These are phyloP conservation scores for Apophysomyces variabilis DNA, from an alignment of 371 early-diverging fungal species.

Conservation along the genomic window DNA sequence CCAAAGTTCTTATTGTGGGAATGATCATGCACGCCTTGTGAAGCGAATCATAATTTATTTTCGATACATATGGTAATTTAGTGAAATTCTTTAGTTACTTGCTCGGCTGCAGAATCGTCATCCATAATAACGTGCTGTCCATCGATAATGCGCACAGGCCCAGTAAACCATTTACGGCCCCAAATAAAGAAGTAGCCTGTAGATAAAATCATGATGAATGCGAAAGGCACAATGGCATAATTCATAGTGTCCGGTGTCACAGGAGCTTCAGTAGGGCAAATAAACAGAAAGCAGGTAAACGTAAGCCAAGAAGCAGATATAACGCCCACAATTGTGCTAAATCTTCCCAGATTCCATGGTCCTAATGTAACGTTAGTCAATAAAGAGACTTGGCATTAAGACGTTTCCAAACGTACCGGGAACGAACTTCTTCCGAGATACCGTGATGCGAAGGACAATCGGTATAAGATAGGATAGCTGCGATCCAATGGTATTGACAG, in stretches of 20 bases:
- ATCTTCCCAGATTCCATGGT: constrained; percentile 50
- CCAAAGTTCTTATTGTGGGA: too few species aligned
- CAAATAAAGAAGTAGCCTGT: constrained; percentile 48
- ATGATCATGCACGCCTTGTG: too few species aligned
- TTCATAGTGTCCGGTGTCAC: constrained; percentile 51
- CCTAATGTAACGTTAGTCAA: constrained; percentile 21
- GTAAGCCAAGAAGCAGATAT: constrained; percentile 44
- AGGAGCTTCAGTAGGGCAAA: constrained; percentile 46
- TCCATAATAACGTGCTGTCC: constrained; percentile 49
- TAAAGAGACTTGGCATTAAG: neutral
- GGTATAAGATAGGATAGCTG: constrained; percentile 77
- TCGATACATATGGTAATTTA: neutral
- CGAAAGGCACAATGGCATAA: constrained; percentile 58
- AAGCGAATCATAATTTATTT: too few species aligned
- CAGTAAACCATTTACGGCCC: constrained; percentile 56
- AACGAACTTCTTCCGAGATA: constrained; percentile 57
- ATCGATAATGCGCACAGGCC: constrained; percentile 43
- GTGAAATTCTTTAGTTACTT: neutral
- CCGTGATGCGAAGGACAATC: constrained; percentile 58
- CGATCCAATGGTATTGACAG: constrained; percentile 75
- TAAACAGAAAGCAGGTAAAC: constrained; percentile 52
- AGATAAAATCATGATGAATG: constrained; percentile 49
- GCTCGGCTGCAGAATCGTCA: constrained; percentile 26
- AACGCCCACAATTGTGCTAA: constrained; percentile 41
- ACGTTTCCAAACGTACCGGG: constrained; percentile 32